Evolutionary conservation across 106 monocot species (phyloP).

Genomic region (Triglochin maritima): DNA sequence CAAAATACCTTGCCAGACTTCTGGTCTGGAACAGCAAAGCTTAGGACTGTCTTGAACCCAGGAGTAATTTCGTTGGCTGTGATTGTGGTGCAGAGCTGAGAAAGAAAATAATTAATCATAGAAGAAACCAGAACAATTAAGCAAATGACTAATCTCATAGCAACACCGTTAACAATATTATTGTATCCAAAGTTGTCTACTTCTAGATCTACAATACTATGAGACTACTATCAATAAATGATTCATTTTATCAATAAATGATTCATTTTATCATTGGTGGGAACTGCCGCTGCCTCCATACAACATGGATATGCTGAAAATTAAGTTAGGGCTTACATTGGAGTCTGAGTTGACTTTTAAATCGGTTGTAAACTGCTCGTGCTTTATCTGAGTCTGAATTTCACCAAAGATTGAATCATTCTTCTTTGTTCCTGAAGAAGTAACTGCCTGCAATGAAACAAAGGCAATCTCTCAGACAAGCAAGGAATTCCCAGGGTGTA

Average conservation of each 20-base stretch:
- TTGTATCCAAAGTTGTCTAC: too few relatives aligned
- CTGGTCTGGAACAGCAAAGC: conserved; percentile 47
- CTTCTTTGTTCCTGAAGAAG: conserved; percentile 67
- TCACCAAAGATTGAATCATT: conserved; percentile 55
- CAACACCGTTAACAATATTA: too few relatives aligned
- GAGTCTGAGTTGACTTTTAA: conserved; percentile 66
- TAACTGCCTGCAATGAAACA: conserved; percentile 47
- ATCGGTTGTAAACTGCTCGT: conserved; percentile 55
- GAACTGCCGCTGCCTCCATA: too few relatives aligned
- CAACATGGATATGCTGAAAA: too few relatives aligned
- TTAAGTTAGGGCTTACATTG: conserved; percentile 29
- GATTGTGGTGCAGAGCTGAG: conserved; percentile 23
- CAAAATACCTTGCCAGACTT: conserved; percentile 68
- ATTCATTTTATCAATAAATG: too few relatives aligned
- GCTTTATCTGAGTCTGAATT: conserved; percentile 61
- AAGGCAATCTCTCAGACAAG: background rate
- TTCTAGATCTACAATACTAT: too few relatives aligned
- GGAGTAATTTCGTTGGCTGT: conserved; percentile 33
- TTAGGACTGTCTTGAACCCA: conserved; percentile 32
- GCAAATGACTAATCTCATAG: too few relatives aligned
- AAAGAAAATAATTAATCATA: background rate
- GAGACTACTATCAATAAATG: too few relatives aligned
- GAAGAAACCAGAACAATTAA: too few relatives aligned
- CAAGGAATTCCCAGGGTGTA: too few relatives aligned
- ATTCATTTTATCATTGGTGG: too few relatives aligned